Evolutionary conservation across 345 rosid genomes (phyloP), one percentile per base, ranked within the genome.

Genomic region (Cochlearia excelsa): DNA sequence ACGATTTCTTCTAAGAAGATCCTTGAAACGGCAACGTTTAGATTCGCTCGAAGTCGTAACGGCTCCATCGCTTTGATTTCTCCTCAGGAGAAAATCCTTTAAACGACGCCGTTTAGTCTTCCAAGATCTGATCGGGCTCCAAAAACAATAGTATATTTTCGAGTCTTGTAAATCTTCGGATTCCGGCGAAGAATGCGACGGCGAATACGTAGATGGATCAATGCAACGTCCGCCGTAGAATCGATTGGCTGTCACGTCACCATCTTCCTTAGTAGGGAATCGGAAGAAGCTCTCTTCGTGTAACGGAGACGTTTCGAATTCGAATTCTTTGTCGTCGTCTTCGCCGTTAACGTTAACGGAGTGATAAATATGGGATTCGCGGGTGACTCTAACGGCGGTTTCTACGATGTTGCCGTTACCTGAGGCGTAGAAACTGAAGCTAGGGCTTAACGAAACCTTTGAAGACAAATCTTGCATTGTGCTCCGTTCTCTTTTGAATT

Each of bases 291-390:
- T 51, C 2, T 52, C 48, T 47, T 54, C 67, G 1, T 27, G 73
- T 7, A 55, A 54, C 51, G 68, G 63, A 9, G 68, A 45, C 43
- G 50, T 62, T 40, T 69, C 75, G 30, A 83, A 88, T 70, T 88
- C 87, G 77, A 90, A 90, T 38, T 90, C 97, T 37, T 37, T 3
- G 4, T 37, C 40, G 40, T 5, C 40, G 6, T 37, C 40, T n/a
- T n/a, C n/a, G n/a, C n/a, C n/a, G n/a, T n/a, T n/a, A n/a, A n/a
- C n/a, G n/a, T n/a, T n/a, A n/a, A n/a, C n/a, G n/a, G n/a, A n/a
- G n/a, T n/a, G n/a, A n/a, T n/a, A n/a, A n/a, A n/a, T n/a, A n/a
- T n/a, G n/a, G n/a, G n/a, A n/a, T n/a, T n/a, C n/a, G n/a, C n/a
- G n/a, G n/a, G n/a, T n/a, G n/a, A n/a, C n/a, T n/a, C n/a, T n/a